Evolutionary conservation across 257 asterid genomes (phyloP), one percentile per base, ranked within the genome.

Genomic region (Penstemon eatonii): DNA sequence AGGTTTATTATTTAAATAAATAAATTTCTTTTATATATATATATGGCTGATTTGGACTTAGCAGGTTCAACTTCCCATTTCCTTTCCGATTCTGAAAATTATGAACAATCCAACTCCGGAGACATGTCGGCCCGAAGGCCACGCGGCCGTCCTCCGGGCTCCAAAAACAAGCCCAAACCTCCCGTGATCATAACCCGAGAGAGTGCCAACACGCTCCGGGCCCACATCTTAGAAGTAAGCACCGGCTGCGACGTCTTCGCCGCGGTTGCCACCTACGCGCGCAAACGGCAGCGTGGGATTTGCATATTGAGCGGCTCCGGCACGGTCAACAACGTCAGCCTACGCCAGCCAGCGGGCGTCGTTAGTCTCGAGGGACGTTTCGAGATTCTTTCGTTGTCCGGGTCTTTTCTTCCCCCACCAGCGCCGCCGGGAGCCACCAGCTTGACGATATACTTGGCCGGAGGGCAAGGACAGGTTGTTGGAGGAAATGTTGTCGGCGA

Each of bases 401-500:
- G 90, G 0, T 85, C 90, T 0, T 82, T 85, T 38, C 67, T 85
- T n/a, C 90, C 90, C 0, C 87, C 90, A 5, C 90, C 90, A 3
- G 90, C 90, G 0, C 90, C 90, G 0, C 87, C 90, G 0, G 90
- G 87, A 0, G 90, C 90, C 1, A 85, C 90, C 0, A 85, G 85
- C 44, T 73, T 85, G 78, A 85, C 86, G 3, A 76, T 85, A 18
- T 82, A 73, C 44, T 68, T 85, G 8, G 84, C 84, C 15, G 87
- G 87, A 1, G 90, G 87, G 3, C 87, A 85, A 69, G 90, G 90
- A 3, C 90, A 85, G 68, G 87, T 85, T 6, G 86, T 85, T 10
- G 91, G 91, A 12, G 91, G 91, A 4, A 85, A 79, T 59, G 91
- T 85, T 8, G 84, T 85, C 43, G 91, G 91, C 4, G 85, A 82